A percentile compares a stretch with the other conserved stretches of the same genome.
Evolutionary conservation across 129 eudicot species (phyloP).

Genomic region (Calendula officinalis): DNA sequence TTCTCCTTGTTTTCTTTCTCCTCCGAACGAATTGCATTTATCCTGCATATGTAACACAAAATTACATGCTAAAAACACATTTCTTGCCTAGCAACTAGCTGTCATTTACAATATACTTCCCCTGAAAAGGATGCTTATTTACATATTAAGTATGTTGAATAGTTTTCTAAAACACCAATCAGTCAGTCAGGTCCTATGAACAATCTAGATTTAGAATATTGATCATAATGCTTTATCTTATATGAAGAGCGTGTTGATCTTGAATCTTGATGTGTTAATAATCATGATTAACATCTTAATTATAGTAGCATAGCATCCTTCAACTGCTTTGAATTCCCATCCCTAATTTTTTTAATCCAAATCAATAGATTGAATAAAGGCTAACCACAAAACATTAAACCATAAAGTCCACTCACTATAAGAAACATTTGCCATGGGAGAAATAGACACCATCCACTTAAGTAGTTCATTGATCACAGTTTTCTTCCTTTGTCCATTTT

Average conservation of each 20-base stretch:
- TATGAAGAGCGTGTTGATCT: neutral
- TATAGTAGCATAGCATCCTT: neutral
- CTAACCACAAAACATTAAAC: neutral
- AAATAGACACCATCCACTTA: too few species aligned
- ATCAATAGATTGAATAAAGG: neutral
- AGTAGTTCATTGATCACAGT: neutral
- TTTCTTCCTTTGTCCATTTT: neutral
- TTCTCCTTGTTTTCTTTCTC: conserved; percentile 80
- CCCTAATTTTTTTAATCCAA: neutral
- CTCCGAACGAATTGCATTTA: conserved; percentile 64
- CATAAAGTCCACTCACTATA: neutral
- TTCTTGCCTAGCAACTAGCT: neutral
- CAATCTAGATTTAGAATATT: neutral
- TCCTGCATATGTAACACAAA: conserved; percentile 38
- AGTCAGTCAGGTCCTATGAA: neutral
- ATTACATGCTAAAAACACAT: neutral
- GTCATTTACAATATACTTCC: too few species aligned
- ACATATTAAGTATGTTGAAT: neutral
- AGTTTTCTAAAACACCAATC: neutral
- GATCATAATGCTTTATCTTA: neutral
- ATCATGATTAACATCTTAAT: neutral
- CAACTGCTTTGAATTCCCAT: neutral
- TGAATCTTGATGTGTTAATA: neutral
- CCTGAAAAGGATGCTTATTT: neutral
- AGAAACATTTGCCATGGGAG: neutral